A percentile compares a stretch with the other conserved stretches of the same genome.
These are phyloP conservation scores for Tetragonia tetragonoides DNA, from an alignment of 148 eudicot species.

Conservation along the genomic window DNA sequence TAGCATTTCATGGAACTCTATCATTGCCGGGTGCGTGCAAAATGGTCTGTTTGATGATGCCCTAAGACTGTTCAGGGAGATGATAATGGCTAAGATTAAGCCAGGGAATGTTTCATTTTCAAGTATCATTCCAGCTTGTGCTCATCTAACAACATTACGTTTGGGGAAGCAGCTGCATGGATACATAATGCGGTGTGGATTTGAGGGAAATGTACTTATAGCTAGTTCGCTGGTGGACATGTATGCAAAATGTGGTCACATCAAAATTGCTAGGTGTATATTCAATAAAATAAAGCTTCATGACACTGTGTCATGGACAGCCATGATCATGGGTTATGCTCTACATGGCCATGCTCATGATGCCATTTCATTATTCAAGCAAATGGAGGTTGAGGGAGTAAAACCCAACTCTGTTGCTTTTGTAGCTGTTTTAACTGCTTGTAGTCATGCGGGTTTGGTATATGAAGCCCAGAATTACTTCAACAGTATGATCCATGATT, in stretches of 20 bases:
- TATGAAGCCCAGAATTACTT: constrained; percentile 57
- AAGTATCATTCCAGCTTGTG: constrained; percentile 78
- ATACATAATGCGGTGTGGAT: constrained; percentile 44
- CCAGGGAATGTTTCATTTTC: constrained; percentile 65
- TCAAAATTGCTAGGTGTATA: constrained; percentile 54
- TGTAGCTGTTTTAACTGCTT: constrained; percentile 73
- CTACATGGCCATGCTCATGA: constrained; percentile 60
- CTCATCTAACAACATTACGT: constrained; percentile 63
- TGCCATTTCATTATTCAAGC: constrained; percentile 50
- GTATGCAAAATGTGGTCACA: constrained; percentile 85
- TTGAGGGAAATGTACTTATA: constrained; percentile 57
- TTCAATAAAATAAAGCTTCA: constrained; percentile 54
- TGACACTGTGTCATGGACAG: constrained; percentile 75
- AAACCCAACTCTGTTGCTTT: constrained; percentile 59
- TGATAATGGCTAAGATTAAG: constrained; percentile 52
- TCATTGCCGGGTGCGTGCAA: constrained; percentile 72
- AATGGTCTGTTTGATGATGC: constrained; percentile 75
- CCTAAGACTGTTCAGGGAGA: constrained; percentile 59
- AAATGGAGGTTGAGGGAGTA: constrained; percentile 54
- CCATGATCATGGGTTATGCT: constrained; percentile 89
- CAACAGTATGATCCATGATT: constrained; percentile 40
- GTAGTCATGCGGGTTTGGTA: constrained; percentile 70
- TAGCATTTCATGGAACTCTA: constrained; percentile 66
- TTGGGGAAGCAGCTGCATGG: constrained; percentile 84
- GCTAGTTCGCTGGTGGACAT: constrained; percentile 85